These are phyloP conservation scores for Pleurotus tuber-regium DNA, from an alignment of 768 basidiomycete genomes.

Conservation along the genomic window DNA sequence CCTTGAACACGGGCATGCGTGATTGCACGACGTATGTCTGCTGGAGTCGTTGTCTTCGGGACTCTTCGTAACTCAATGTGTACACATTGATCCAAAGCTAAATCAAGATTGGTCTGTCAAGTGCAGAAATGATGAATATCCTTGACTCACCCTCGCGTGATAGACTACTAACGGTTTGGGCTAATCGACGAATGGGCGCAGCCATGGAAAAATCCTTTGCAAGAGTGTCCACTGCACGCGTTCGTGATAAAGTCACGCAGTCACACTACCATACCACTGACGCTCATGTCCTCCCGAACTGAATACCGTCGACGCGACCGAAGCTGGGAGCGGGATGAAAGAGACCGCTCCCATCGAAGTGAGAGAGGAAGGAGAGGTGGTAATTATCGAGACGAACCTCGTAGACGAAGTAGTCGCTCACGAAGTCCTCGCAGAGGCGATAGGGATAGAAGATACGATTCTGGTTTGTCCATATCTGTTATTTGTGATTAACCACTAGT, in stretches of 20 bases:
- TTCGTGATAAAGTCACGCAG: slow-evolving; percentile 10
- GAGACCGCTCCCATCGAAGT: slow-evolving; percentile 30
- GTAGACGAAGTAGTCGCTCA: slow-evolving; percentile 39
- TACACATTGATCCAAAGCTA: slow-evolving; percentile 24
- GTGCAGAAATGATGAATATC: neutral
- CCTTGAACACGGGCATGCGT: slow-evolving; percentile 40
- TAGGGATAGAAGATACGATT: slow-evolving; percentile 33
- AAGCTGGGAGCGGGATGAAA: slow-evolving; percentile 62
- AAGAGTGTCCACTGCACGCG: neutral
- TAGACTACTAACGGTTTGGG: neutral
- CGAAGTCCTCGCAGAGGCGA: slow-evolving; percentile 45
- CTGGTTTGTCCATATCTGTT: slow-evolving; percentile 15
- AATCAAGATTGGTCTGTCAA: neutral
- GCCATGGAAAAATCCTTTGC: neutral
- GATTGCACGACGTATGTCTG: slow-evolving; percentile 51
- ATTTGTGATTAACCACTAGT: neutral
- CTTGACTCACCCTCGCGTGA: neutral
- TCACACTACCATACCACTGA: neutral
- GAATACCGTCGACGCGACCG: slow-evolving; percentile 53
- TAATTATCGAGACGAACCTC: slow-evolving; percentile 34
- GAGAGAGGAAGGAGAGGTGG: slow-evolving; percentile 35
- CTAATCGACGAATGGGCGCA: slow-evolving; percentile 5
- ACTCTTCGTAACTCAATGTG: slow-evolving; percentile 50
- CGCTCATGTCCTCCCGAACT: slow-evolving; percentile 53
- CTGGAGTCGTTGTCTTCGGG: slow-evolving; percentile 49